Conservation (phyloP, 1,284 basidiomycete species). For the Marasmius sp. region DNA sequence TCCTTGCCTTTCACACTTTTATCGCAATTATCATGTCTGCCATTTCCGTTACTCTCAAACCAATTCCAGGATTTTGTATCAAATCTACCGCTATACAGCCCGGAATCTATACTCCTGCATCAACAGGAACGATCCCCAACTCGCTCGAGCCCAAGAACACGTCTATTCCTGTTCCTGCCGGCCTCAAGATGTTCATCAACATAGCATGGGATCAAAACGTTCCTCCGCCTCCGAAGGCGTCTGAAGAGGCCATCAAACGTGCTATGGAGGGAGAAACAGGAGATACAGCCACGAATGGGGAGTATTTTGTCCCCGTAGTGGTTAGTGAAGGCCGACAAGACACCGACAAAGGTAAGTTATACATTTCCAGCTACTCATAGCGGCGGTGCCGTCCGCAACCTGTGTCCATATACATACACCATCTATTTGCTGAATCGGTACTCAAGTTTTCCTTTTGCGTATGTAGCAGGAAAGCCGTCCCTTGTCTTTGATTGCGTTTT, state of each 20-base stretch:
- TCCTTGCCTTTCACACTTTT: too few species aligned
- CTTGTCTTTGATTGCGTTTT: conserved; percentile 73
- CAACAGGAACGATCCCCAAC: conserved; percentile 17
- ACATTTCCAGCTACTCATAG: neutral
- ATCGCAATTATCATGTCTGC: neutral
- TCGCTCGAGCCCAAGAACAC: conserved; percentile 28
- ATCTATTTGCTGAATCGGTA: neutral
- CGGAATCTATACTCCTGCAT: conserved; percentile 31
- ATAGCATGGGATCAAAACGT: conserved; percentile 66
- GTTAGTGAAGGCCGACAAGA: conserved; percentile 64
- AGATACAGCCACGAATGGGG: conserved; percentile 33
- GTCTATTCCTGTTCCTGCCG: conserved; percentile 39
- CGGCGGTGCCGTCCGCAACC: neutral
- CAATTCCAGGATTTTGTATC: conserved; percentile 60
- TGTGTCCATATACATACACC: too few species aligned
- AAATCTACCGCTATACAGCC: conserved; percentile 48
- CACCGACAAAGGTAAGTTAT: conserved; percentile 61
- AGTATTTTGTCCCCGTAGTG: conserved; percentile 70
- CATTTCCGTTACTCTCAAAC: conserved; percentile 42
- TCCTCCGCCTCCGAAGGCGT: conserved; percentile 61
- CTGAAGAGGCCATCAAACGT: conserved; percentile 52
- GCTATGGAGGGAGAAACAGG: conserved; percentile 53
- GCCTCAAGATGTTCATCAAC: conserved; percentile 70
- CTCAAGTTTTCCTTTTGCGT: conserved; percentile 1
- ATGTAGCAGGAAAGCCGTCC: conserved; percentile 66